A percentile compares a stretch with the other conserved stretches of the same genome.
Evolutionary conservation across 2,329 filamentous ascomycete genomes (phyloP).

Genomic region (Teratosphaeriaceae sp.): DNA sequence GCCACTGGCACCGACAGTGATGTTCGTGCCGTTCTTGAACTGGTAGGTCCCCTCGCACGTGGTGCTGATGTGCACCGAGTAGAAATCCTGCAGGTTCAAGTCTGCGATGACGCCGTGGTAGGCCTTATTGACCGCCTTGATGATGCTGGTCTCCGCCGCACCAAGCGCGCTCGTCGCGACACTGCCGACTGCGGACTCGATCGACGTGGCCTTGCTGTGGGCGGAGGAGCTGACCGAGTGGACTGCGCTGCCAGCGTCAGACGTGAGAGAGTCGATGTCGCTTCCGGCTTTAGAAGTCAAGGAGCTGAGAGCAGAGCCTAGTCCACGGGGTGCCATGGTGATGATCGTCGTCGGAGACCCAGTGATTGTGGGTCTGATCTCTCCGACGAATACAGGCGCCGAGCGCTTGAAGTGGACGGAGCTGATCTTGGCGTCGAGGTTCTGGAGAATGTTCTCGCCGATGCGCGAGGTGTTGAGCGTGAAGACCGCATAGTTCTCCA

Average conservation of each 20-base stretch:
- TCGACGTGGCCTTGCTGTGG: conserved; percentile 16
- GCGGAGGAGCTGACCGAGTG: conserved; percentile 11
- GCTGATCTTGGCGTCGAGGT: conserved; percentile 23
- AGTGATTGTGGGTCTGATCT: conserved; percentile 8
- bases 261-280: conserved; percentile 12
- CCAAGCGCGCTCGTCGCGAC: conserved; percentile 20
- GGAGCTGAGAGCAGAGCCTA: conserved; percentile 25
- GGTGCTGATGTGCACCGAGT: conserved; percentile 54
- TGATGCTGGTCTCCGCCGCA: conserved; percentile 34
- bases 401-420: conserved; percentile 17
- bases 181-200: conserved; percentile 17
- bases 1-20: conserved; percentile 28
- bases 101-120: conserved; percentile 36
- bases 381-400: conserved; percentile 4
- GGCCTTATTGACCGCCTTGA: conserved; percentile 34
- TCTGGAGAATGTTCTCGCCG: conserved; percentile 34
- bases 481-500: conserved; percentile 52
- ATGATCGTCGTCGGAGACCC: conserved; percentile 14
- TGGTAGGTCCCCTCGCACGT: conserved; percentile 49
- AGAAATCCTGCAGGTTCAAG: conserved; percentile 53
- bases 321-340: conserved; percentile 16
- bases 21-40: conserved; percentile 35
- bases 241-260: conserved; percentile 9
- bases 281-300: conserved; percentile 11
- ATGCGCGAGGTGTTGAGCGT: conserved; percentile 54